Evolutionary conservation across 345 rosid genomes (phyloP).

Genomic region (Dimocarpus longan): DNA sequence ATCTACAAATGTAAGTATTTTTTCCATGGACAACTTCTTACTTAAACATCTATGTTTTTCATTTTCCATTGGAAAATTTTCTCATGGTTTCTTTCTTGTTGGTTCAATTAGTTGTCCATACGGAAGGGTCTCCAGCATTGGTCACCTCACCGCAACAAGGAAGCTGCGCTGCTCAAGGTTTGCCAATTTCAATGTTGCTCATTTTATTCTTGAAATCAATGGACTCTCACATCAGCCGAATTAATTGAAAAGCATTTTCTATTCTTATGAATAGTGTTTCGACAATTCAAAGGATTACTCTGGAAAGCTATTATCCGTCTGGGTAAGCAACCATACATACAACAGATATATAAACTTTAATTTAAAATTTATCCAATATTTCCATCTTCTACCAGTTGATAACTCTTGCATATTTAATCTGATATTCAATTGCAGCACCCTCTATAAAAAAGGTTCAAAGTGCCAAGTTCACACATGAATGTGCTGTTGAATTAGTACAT

Average conservation of each 20-base stretch:
- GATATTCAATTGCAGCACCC: conserved; percentile 4
- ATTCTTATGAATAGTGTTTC: not conserved
- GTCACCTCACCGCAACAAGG: too few species aligned
- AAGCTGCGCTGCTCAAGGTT: not conserved
- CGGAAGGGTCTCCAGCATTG: not conserved
- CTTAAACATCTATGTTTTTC: too few species aligned
- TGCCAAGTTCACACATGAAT: not conserved
- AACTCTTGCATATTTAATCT: not conserved
- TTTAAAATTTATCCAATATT: too few species aligned
- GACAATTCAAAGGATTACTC: not conserved
- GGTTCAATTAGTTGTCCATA: too few species aligned
- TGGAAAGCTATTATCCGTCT: not conserved
- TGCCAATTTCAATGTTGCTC: not conserved
- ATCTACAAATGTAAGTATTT: not conserved
- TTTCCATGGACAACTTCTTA: not conserved
- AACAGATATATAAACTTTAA: too few species aligned
- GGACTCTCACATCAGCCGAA: too few species aligned
- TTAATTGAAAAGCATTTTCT: too few species aligned
- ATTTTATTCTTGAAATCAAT: too few species aligned
- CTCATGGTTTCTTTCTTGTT: too few species aligned
- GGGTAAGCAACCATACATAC: not conserved
- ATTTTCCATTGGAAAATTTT: too few species aligned
- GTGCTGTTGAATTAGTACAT: not conserved
- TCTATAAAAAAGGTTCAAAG: not conserved
- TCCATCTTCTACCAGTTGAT: too few species aligned